Conservation (phyloP, 75 land plant genomes). For the Cunninghamia lanceolata region DNA sequence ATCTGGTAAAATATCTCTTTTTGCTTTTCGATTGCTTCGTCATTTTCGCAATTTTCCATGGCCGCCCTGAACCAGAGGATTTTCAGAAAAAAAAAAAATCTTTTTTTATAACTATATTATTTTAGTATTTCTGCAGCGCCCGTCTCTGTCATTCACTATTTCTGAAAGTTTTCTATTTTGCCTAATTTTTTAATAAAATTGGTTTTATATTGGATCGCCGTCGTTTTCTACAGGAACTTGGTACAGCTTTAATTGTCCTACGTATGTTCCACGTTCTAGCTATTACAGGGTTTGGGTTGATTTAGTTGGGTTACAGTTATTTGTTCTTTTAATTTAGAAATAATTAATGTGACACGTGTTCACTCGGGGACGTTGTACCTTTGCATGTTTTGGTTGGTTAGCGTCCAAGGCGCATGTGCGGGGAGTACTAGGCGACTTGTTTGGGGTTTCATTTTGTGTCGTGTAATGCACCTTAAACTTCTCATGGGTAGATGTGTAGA, state of each 20-base stretch:
- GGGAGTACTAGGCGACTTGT: not conserved
- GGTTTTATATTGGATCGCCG: not conserved
- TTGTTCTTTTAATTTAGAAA: not conserved
- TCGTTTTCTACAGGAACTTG: not conserved
- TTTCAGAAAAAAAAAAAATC: not conserved
- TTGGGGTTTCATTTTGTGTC: too few relatives aligned
- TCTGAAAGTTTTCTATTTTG: too few relatives aligned
- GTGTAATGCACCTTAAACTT: too few relatives aligned
- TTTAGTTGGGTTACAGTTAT: not conserved
- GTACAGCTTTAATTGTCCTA: too few relatives aligned
- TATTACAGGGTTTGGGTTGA: too few relatives aligned
- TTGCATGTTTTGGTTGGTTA: too few relatives aligned
- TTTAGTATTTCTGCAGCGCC: not conserved
- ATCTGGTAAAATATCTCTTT: not conserved
- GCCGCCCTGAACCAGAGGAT: not conserved
- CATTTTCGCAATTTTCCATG: not conserved
- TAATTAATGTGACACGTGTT: not conserved
- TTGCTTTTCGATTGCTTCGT: not conserved
- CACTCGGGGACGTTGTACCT: too few relatives aligned
- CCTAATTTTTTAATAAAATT: too few relatives aligned
- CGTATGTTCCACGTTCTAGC: too few relatives aligned
- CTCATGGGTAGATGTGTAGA: too few relatives aligned
- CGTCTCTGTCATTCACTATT: not conserved
- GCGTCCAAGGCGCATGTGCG: not conserved
- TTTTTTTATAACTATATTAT: not conserved